These are phyloP conservation scores for Boletellus deceptivus DNA, from an alignment of 1,284 basidiomycete genomes.

Conservation along the genomic window DNA sequence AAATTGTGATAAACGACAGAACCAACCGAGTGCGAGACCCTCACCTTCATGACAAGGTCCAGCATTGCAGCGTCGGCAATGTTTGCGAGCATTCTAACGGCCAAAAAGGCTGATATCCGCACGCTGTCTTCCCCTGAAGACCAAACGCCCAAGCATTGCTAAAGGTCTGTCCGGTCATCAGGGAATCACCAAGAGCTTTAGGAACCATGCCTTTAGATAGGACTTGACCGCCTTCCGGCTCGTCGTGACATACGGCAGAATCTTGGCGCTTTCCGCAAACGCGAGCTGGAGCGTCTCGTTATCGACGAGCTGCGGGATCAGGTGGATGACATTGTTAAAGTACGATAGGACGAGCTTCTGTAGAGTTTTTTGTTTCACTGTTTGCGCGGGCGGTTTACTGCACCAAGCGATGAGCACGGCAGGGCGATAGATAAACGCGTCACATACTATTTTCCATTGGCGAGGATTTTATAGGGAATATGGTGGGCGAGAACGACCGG, in stretches of 20 bases:
- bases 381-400: constrained; percentile 78
- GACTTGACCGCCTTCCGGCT: constrained; percentile 82
- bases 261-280: constrained; percentile 79
- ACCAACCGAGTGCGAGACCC: constrained; percentile 11
- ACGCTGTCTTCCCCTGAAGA: constrained; percentile 78
- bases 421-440: constrained; percentile 1
- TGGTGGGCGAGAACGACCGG: constrained; percentile 89
- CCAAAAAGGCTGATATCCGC: constrained; percentile 86
- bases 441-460: constrained; percentile 82
- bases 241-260: constrained; percentile 82
- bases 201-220: constrained; percentile 72
- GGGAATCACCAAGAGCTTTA: not conserved
- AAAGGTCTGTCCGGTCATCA: not conserved
- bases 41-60: constrained; percentile 85
- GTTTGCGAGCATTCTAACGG: constrained; percentile 79
- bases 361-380: constrained; percentile 72
- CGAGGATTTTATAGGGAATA: constrained; percentile 80
- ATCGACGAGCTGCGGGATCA: constrained; percentile 77
- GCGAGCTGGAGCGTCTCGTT: constrained; percentile 69
- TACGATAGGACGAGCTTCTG: constrained; percentile 89
- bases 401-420: not conserved
- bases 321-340: constrained; percentile 80
- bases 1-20: not conserved
- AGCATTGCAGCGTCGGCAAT: constrained; percentile 80
- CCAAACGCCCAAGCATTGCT: constrained; percentile 86